phyloP scores from a whole-genome alignment of 805 yeast species.

The Lachancea meyersii region DNA sequence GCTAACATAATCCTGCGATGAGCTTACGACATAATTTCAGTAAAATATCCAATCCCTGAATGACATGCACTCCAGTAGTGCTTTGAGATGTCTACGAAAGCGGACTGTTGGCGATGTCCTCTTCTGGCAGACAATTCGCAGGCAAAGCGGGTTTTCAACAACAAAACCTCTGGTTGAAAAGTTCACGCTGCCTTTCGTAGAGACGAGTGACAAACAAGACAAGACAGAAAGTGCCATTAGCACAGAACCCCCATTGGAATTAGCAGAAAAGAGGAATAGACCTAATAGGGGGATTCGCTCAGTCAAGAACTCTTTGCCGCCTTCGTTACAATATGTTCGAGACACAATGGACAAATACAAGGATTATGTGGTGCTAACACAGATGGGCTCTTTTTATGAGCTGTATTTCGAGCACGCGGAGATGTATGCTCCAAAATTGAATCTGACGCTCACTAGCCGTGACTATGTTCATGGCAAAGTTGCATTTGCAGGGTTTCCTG shows the following conservation, averaged over 20 bases:
- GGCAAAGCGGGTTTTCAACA: neutral
- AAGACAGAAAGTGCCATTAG: neutral
- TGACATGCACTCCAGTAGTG: neutral
- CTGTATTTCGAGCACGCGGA: constrained; percentile 86
- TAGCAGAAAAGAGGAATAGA: neutral
- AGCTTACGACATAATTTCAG: neutral
- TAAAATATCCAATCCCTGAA: neutral
- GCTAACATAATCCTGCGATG: neutral
- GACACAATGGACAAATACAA: constrained; percentile 41
- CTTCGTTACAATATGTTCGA: constrained; percentile 34
- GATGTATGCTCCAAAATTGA: constrained; percentile 60
- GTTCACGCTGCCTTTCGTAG: neutral
- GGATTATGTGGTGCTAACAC: constrained; percentile 59
- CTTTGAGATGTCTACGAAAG: neutral
- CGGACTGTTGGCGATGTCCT: neutral
- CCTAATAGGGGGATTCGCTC: constrained; percentile 1
- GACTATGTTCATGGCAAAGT: constrained; percentile 40
- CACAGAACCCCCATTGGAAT: neutral
- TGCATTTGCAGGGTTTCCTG: constrained; percentile 92
- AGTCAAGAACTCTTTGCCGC: constrained; percentile 24
- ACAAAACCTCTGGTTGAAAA: neutral
- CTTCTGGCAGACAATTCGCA: neutral
- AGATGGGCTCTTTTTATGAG: constrained; percentile 84
- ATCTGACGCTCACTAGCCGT: constrained; percentile 61
- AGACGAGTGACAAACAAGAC: neutral